These are phyloP conservation scores for Parastagonospora avenae DNA, from an alignment of 2,329 filamentous ascomycete species.

Conservation along the genomic window DNA sequence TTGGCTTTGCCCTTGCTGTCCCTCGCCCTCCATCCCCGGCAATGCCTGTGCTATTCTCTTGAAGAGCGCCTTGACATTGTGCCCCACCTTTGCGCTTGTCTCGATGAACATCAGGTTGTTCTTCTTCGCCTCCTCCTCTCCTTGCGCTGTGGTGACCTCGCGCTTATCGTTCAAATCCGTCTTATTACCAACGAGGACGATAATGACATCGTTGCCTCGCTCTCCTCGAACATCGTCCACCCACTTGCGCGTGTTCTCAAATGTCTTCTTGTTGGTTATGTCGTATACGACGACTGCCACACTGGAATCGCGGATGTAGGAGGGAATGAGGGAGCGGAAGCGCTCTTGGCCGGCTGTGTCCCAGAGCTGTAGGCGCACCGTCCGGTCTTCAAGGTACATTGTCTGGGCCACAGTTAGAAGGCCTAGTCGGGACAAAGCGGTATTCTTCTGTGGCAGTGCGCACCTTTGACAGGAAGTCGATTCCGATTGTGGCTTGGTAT, in stretches of 20 bases:
- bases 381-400: conserved; percentile 99
- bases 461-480: conserved; percentile 98
- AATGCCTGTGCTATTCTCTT: conserved; percentile 97
- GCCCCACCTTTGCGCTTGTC: conserved; percentile 95
- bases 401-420: conserved; percentile 62
- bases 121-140: conserved; percentile 97
- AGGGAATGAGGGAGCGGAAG: conserved; percentile 95
- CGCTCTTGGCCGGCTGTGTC: conserved; percentile 97
- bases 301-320: conserved; percentile 96
- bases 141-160: conserved; percentile 94
- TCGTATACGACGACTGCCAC: conserved; percentile 99
- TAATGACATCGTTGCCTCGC: conserved; percentile 97
- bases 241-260: conserved; percentile 99
- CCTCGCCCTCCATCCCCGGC: conserved; percentile 94
- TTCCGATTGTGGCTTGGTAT: conserved; percentile 99
- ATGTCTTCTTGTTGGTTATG: conserved; percentile 95
- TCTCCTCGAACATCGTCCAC: conserved; percentile 97
- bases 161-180: conserved; percentile 98
- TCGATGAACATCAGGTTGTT: conserved; percentile 99
- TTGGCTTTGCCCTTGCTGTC: conserved; percentile 76
- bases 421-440: background rate
- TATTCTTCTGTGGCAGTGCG: conserved; percentile 3
- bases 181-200: conserved; percentile 98
- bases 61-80: conserved; percentile 98
- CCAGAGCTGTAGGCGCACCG: conserved; percentile 96